Conservation (phyloP, 306 rosid genomes). For the Lupinus albus region DNA sequence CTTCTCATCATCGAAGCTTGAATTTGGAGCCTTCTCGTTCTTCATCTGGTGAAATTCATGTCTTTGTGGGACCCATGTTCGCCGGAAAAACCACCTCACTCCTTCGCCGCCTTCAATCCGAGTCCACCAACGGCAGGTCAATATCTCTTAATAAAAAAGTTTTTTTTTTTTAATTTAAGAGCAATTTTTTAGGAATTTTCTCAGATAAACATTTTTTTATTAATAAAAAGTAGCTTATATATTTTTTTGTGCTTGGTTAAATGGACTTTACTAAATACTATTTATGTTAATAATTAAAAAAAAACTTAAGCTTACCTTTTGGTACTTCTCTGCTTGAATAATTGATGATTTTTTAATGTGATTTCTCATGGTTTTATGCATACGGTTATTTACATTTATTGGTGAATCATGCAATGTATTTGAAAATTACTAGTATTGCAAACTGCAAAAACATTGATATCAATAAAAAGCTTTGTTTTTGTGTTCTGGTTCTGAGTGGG, state of each 20-base stretch:
- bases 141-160: background rate
- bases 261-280: too few relatives aligned
- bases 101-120: slow-evolving; percentile 73
- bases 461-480: slow-evolving; percentile 12
- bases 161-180: too few relatives aligned
- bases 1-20: slow-evolving; percentile 44
- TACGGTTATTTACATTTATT: background rate
- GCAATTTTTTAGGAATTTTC: background rate
- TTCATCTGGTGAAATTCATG: slow-evolving; percentile 77
- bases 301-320: background rate
- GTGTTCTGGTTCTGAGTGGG: slow-evolving; percentile 34
- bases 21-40: slow-evolving; percentile 47
- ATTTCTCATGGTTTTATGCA: background rate
- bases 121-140: slow-evolving; percentile 74
- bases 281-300: too few relatives aligned
- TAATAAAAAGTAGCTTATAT: too few relatives aligned
- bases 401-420: background rate
- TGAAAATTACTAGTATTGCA: background rate
- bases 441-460: slow-evolving; percentile 1
- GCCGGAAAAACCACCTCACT: slow-evolving; percentile 89
- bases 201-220: background rate
- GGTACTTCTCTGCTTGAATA: slow-evolving; percentile 14
- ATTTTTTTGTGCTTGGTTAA: too few relatives aligned
- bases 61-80: slow-evolving; percentile 90
- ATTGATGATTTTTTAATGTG: slow-evolving; percentile 18